Conservation (phyloP, 805 yeast genomes). For the Grigorovia jiainica region DNA sequence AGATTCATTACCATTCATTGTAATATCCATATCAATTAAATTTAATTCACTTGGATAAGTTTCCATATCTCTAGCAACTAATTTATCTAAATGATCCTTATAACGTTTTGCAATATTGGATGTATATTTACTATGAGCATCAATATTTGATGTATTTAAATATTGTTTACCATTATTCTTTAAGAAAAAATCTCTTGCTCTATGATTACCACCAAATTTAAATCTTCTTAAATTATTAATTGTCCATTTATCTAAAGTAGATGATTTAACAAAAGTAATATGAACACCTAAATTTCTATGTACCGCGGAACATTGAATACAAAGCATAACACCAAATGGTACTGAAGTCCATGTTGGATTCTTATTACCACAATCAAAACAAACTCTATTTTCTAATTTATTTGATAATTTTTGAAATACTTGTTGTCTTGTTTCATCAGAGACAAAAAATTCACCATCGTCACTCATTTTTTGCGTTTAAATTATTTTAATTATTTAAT, state of each 20-base stretch:
- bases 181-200: slow-evolving; percentile 70
- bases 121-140: slow-evolving; percentile 71
- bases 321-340: slow-evolving; percentile 86
- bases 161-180: slow-evolving; percentile 79
- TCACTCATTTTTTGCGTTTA: too few species aligned
- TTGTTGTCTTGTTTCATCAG: slow-evolving; percentile 57
- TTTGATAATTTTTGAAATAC: slow-evolving; percentile 52
- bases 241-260: slow-evolving; percentile 91
- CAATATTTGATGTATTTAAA: slow-evolving; percentile 39
- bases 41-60: slow-evolving; percentile 68
- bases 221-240: slow-evolving; percentile 81
- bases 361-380: slow-evolving; percentile 90
- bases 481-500: too few species aligned
- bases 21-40: slow-evolving; percentile 27
- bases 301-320: slow-evolving; percentile 90
- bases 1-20: slow-evolving; percentile 14
- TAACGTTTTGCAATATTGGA: slow-evolving; percentile 72
- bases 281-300: slow-evolving; percentile 96
- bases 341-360: slow-evolving; percentile 98
- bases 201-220: slow-evolving; percentile 88
- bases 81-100: slow-evolving; percentile 66
- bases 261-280: slow-evolving; percentile 86
- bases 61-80: slow-evolving; percentile 54
- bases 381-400: slow-evolving; percentile 68
- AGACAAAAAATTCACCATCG: slow-evolving; percentile 36